Base-by-base conservation (phyloP, 2,329 filamentous ascomycete genomes). In the Zalaria sp. region DNA sequence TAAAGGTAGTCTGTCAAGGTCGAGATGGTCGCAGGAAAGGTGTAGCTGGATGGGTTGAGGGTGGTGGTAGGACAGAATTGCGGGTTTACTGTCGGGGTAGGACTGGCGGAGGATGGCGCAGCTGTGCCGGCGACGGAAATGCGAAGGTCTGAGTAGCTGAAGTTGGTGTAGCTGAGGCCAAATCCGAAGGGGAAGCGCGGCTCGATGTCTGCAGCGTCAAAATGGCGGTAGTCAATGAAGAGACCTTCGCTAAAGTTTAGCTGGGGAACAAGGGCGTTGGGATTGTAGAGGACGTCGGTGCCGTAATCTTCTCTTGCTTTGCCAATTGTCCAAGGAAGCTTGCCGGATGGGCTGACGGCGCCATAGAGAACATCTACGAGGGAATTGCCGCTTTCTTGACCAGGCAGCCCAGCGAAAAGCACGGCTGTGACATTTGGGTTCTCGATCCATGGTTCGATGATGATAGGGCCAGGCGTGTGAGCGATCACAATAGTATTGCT, bases 191-290 rank as follows among this genome's bases (percentile, higher is more conserved):
- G 54, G 39, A 56, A 62, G 7, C 49, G 50, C 34, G 39, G 32
- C 6, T 47, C 51, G 32, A 46, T 51, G 26, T 58, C 54, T 18
- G 46, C 32, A 1, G 51, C 52, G 26, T 89, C 83, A 38, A 88
- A 83, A 48, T 78, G 67, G 29, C 79, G 73, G 61, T 84, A 83
- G 59, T 88, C 83, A 51, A 89, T 84, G 35, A 85, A 83, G 37
- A 79, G 67, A 8, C 83, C 82, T 59, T 88, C 83, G 4, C 66
- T 66, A 53, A 83, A 89, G 51, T 83, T 73, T 29, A 75, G 63
- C 52, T 88, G 82, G 3, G 81, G 80, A 66, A 10, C 66, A 37
- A 73, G 77, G 46, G 80, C 79, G 61, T 81, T 84, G 31, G 79
- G 72, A 53, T 72, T 55, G 57, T 77, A 77, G 29, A 32, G 29